Conservation (phyloP, 768 basidiomycete species). For the Neoboletus magnificus region DNA sequence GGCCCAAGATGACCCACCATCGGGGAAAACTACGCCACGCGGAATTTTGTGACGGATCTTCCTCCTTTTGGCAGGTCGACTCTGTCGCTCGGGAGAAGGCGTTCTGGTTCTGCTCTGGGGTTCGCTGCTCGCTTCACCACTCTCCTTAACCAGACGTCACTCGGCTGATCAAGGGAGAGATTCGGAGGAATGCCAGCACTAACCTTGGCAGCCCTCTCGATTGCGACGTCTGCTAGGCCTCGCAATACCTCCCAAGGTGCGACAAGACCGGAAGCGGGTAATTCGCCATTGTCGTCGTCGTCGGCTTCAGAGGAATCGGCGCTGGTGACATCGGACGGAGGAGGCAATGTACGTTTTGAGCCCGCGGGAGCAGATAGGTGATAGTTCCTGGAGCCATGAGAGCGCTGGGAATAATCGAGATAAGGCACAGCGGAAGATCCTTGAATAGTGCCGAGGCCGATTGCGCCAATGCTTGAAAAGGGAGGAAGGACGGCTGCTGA, state of each 20-base stretch:
- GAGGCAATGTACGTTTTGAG: conserved; percentile 58
- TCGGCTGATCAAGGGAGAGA: conserved; percentile 1
- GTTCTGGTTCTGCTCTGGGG: conserved; percentile 73
- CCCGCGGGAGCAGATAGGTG: conserved; percentile 32
- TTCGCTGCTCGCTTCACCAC: conserved; percentile 66
- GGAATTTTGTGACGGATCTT: conserved; percentile 64
- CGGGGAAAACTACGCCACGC: conserved; percentile 65
- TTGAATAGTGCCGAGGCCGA: conserved; percentile 43
- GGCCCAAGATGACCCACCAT: conserved; percentile 47
- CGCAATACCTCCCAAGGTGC: conserved; percentile 86
- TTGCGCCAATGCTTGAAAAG: conserved; percentile 64
- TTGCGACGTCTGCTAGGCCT: conserved; percentile 78
- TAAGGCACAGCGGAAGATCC: conserved; percentile 59
- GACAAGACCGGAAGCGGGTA: conserved; percentile 77
- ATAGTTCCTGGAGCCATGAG: conserved; percentile 32
- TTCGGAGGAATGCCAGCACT: conserved; percentile 7
- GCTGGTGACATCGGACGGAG: conserved; percentile 67
- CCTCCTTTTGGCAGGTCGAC: conserved; percentile 65
- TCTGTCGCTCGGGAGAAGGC: conserved; percentile 66
- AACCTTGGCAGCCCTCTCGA: conserved; percentile 75
- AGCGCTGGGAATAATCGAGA: conserved; percentile 37
- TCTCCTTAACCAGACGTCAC: conserved; percentile 50
- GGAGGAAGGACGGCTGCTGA: conserved; percentile 63
- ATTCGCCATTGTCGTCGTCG: conserved; percentile 75
- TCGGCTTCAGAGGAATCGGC: conserved; percentile 84